phyloP scores from a whole-genome alignment of 768 basidiomycete species.

The Xerocomellus amylosporus region DNA sequence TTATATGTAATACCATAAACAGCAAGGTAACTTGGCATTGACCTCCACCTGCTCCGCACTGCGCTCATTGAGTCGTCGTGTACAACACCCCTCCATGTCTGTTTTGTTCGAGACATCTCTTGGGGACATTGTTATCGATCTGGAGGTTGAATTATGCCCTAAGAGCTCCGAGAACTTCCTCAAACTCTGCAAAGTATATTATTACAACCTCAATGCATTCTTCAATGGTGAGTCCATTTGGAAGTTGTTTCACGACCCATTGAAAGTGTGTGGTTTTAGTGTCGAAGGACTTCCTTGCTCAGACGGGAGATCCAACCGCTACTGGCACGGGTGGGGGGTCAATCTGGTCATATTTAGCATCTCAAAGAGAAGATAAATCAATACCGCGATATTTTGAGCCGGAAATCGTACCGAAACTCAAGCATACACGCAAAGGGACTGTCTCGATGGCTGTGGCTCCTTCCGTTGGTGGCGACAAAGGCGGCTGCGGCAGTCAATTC shows the following conservation, averaged over 20 bases:
- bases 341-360: conserved; percentile 72
- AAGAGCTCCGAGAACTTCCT: conserved; percentile 94
- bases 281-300: conserved; percentile 95
- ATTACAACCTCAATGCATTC: conserved; percentile 96
- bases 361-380: conserved; percentile 34
- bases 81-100: conserved; percentile 59
- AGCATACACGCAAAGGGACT: conserved; percentile 82
- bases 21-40: too few species aligned
- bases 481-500: conserved; percentile 94
- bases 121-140: conserved; percentile 94
- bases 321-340: conserved; percentile 93
- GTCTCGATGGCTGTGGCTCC: conserved; percentile 98
- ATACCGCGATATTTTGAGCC: conserved; percentile 85
- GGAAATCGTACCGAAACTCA: conserved; percentile 74
- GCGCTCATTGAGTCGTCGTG: neutral
- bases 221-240: conserved; percentile 77
- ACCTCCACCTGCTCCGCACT: too few species aligned
- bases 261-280: conserved; percentile 45
- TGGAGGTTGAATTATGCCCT: conserved; percentile 89
- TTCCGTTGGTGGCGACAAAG: conserved; percentile 58
- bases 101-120: conserved; percentile 96
- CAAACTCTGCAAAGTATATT: conserved; percentile 95
- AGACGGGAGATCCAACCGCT: conserved; percentile 94
- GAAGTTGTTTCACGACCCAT: neutral
- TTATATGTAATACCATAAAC: too few species aligned